Conservation (phyloP, 768 basidiomycete species). For the Termitomyces sp. region DNA sequence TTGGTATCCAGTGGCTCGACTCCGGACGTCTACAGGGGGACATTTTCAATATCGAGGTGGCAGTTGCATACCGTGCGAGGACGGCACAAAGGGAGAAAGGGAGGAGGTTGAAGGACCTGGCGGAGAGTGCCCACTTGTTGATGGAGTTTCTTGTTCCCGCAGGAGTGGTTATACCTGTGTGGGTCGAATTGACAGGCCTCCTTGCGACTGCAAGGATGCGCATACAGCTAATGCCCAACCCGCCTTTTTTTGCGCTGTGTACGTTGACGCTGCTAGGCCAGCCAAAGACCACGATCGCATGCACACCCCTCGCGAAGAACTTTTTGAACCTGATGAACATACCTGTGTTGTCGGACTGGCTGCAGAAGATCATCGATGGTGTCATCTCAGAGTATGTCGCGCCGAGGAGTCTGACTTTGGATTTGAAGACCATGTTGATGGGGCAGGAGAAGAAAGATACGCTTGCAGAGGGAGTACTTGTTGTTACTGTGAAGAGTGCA, state of each 20-base stretch:
- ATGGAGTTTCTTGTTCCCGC: constrained; percentile 60
- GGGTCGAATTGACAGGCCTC: constrained; percentile 70
- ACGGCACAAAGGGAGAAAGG: constrained; percentile 34
- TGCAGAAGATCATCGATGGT: constrained; percentile 62
- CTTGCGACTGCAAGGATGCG: constrained; percentile 58
- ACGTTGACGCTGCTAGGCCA: constrained; percentile 66
- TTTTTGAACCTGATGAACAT: constrained; percentile 80
- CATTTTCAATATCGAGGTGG: constrained; percentile 65
- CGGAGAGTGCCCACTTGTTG: constrained; percentile 59
- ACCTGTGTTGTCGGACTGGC: constrained; percentile 62
- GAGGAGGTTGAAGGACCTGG: constrained; percentile 30
- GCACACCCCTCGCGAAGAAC: constrained; percentile 53
- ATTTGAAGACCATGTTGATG: constrained; percentile 58
- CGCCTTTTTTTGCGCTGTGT: constrained; percentile 49
- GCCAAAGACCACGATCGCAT: constrained; percentile 59
- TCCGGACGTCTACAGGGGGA: constrained; percentile 33
- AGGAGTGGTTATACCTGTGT: constrained; percentile 48
- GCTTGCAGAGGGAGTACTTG: constrained; percentile 56
- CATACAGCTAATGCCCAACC: constrained; percentile 69
- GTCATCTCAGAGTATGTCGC: constrained; percentile 60
- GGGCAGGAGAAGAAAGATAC: constrained; percentile 63
- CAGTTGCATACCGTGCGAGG: constrained; percentile 58
- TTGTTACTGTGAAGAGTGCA: constrained; percentile 61
- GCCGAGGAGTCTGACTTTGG: constrained; percentile 65
- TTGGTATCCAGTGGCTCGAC: constrained; percentile 53